Base-by-base conservation (phyloP, 139 green algal genomes). In the Chlamydomonas incerta region DNA sequence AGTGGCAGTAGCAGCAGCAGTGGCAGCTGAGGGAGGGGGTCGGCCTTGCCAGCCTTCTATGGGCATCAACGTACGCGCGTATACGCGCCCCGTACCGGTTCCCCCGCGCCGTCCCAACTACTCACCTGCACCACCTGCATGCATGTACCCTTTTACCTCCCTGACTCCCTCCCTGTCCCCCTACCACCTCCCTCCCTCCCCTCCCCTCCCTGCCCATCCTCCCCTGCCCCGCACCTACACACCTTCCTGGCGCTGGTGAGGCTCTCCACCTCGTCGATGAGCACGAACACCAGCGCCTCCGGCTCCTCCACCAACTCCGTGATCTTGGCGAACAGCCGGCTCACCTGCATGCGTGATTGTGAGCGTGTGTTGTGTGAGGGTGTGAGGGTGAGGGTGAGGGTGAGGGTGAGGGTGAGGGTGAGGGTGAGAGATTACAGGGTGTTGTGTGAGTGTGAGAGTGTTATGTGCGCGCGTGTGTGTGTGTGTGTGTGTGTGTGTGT, bases 261-360 rank as follows among this genome's bases (percentile, higher is more conserved):
- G 69, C 82, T 95, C 90, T 99, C 97, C 23, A 94, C 94, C 86
- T 98, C 96, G 75, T 98, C 97, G 29, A 99, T 97, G 10, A 99
- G 92, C 28, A 99, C 95, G 92, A 99, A 99, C 62, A 99, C 95
- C 10, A 99, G 93, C 5, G 85, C 83, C 52, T 95, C 91, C 6
- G 87, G 70, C n/a, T 99, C 96, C 66, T 99, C 96, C 65, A 98
- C 85, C 52, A 96, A 83, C 77, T 98, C 96, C 37, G 91, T 90
- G 73, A 99, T 98, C 74, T 95, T 93, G 8, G 87, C 47, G 81
- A 99, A 99, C 46, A 98, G 92, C 69, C 74, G 92, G 77, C 85
- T 94, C 90, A 58, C 88, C 57, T 77, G 67, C 3, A 34, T 55
- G 34, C 29, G 69, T 10, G 35, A 14, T 20, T 47, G 35, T 14